Evolutionary conservation across 768 basidiomycete genomes (phyloP).

Genomic region (Boletus tylopilopsis): DNA sequence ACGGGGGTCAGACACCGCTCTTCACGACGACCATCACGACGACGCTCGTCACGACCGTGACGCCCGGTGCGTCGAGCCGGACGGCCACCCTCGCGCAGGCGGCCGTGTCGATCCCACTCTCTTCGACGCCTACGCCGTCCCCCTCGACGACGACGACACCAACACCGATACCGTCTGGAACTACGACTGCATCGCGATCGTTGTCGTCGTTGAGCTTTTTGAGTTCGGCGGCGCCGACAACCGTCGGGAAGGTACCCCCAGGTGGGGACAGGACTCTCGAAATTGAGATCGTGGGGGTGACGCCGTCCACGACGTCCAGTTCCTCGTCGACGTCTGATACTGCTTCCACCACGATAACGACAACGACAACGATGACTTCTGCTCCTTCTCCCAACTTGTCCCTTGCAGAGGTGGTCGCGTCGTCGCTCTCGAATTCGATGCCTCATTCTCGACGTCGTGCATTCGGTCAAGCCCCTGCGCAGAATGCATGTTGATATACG

Average conservation of each 20-base stretch:
- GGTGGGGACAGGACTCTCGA: conserved; percentile 15
- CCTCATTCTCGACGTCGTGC: neutral
- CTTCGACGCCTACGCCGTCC: conserved; percentile 3
- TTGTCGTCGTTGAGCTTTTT: neutral
- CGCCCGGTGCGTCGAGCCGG: neutral
- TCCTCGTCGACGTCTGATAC: conserved; percentile 2
- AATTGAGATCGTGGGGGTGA: conserved; percentile 19
- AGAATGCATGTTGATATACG: too few relatives aligned
- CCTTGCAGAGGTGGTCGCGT: conserved; percentile 19
- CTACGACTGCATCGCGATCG: conserved; percentile 1
- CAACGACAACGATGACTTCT: neutral
- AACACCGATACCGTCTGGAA: neutral
- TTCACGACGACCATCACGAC: conserved; percentile 28
- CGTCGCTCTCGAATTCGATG: conserved; percentile 14
- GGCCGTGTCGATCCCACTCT: conserved; percentile 10
- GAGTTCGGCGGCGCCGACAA: neutral
- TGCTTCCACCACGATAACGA: neutral
- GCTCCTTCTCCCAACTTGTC: too few relatives aligned
- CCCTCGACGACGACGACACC: neutral
- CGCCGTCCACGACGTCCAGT: neutral
- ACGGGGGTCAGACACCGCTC: neutral
- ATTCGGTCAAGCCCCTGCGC: too few relatives aligned
- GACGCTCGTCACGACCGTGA: conserved; percentile 16
- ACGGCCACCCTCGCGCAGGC: conserved; percentile 11
- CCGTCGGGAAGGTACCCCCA: neutral